Conservation (phyloP, 805 yeast genomes). For the Cyberlindnera misumaiensis region DNA sequence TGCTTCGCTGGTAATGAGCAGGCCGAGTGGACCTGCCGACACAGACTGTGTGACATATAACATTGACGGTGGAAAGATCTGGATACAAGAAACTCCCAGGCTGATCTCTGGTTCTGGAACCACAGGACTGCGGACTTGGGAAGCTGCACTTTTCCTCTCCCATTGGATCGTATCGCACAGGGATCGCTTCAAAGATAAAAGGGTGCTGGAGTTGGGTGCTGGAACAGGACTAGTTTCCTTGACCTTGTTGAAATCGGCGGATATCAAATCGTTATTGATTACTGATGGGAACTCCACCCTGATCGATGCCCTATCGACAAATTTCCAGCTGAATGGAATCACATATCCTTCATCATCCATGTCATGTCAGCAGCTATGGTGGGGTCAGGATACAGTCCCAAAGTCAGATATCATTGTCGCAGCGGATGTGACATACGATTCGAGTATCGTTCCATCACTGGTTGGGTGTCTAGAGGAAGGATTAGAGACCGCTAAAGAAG, state of each 20-base stretch:
- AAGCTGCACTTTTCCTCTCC: constrained; percentile 69
- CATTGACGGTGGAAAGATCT: constrained; percentile 19
- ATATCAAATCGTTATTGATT: constrained; percentile 29
- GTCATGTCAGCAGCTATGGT: constrained; percentile 43
- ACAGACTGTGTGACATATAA: constrained; percentile 28
- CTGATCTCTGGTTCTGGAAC: constrained; percentile 70
- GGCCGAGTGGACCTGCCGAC: constrained; percentile 21
- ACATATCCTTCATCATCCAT: constrained; percentile 17
- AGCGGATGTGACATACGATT: constrained; percentile 87
- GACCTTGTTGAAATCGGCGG: constrained; percentile 12
- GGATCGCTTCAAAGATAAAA: constrained; percentile 16
- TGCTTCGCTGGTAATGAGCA: constrained; percentile 21
- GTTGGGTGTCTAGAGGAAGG: constrained; percentile 36
- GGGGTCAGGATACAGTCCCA: constrained; percentile 44
- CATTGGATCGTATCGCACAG: constrained; percentile 34
- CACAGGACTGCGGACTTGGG: constrained; percentile 92
- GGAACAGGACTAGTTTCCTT: constrained; percentile 84
- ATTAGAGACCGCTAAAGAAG: constrained; percentile 19
- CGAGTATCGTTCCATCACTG: constrained; percentile 48
- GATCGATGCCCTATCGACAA: constrained; percentile 38
- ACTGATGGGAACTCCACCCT: constrained; percentile 67
- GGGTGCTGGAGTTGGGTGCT: constrained; percentile 70
- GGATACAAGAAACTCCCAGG: constrained; percentile 54
- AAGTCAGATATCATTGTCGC: constrained; percentile 46
- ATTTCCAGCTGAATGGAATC: constrained; percentile 39